A percentile compares a stretch with the other conserved stretches of the same genome.
Conservation (phyloP, 2,329 filamentous ascomycete genomes). For the Lasiodiplodia hormozganensis region DNA sequence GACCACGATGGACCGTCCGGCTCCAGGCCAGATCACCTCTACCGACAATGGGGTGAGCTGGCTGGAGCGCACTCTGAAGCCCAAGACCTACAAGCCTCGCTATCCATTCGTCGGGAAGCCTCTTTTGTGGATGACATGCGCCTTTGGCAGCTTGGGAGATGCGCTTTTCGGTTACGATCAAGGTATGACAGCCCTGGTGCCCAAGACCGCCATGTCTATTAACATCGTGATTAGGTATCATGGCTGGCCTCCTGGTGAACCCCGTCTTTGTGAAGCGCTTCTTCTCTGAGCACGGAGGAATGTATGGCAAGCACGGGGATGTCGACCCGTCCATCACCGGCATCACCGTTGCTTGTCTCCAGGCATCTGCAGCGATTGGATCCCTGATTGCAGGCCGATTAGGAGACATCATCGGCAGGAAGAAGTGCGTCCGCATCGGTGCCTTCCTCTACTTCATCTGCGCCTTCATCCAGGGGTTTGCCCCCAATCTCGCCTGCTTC, state of each 20-base stretch:
- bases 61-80: slow-evolving; percentile 46
- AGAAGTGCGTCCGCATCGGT: slow-evolving; percentile 46
- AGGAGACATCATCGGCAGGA: slow-evolving; percentile 47
- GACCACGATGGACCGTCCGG: slow-evolving; percentile 33
- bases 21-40: not conserved
- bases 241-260: slow-evolving; percentile 50
- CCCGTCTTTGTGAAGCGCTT: slow-evolving; percentile 50
- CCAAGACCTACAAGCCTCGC: slow-evolving; percentile 44
- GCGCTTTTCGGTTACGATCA: slow-evolving; percentile 52
- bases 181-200: slow-evolving; percentile 36
- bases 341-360: slow-evolving; percentile 47
- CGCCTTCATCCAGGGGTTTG: slow-evolving; percentile 48
- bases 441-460: slow-evolving; percentile 48
- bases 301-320: slow-evolving; percentile 40
- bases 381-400: slow-evolving; percentile 45
- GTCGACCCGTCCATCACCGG: slow-evolving; percentile 50
- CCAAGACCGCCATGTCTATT: slow-evolving; percentile 18
- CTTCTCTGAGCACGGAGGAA: slow-evolving; percentile 48
- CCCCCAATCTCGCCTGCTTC: slow-evolving; percentile 44
- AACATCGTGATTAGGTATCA: slow-evolving; percentile 42
- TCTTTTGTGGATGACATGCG: slow-evolving; percentile 49
- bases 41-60: slow-evolving; percentile 35
- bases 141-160: slow-evolving; percentile 51
- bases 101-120: slow-evolving; percentile 48
- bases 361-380: slow-evolving; percentile 46